Percentiles rank a stretch among this genome's conserved stretches.
Conservation (phyloP, 441 rosid genomes). For the Lepidium campestre region DNA sequence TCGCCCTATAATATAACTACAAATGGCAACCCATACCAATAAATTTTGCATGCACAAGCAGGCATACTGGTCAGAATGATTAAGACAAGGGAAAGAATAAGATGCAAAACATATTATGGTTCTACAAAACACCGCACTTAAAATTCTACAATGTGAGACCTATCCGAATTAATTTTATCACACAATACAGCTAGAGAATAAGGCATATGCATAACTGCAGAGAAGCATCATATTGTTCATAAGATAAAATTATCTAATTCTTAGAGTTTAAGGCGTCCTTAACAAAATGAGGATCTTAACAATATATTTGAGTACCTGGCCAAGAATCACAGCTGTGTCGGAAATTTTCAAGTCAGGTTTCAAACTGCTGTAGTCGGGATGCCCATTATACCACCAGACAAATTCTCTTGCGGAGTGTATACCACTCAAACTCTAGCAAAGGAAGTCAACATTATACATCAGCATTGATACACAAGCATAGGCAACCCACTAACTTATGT, state of each 20-base stretch:
- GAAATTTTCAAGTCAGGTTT: slow-evolving; percentile 67
- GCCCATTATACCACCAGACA: slow-evolving; percentile 98
- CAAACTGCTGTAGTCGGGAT: slow-evolving; percentile 61
- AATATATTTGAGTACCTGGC: slow-evolving; percentile 48
- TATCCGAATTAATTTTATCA: neutral
- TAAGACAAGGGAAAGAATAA: neutral
- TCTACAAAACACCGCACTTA: neutral
- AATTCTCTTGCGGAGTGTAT: slow-evolving; percentile 89
- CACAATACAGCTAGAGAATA: neutral
- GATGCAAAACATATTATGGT: neutral
- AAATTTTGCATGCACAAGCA: neutral
- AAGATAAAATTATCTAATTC: neutral
- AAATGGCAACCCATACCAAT: neutral
- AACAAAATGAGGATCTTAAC: neutral
- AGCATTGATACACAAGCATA: neutral
- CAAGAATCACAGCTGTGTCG: slow-evolving; percentile 74
- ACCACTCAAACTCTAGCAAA: slow-evolving; percentile 52
- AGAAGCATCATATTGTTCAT: neutral
- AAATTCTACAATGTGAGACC: neutral
- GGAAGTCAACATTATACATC: neutral
- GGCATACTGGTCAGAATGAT: neutral
- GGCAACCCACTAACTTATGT: neutral
- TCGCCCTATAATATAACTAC: neutral
- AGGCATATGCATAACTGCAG: neutral
- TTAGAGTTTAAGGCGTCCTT: neutral